Base-by-base conservation (phyloP, 2,329 filamentous ascomycete genomes). In the Monosporascus sp. region DNA sequence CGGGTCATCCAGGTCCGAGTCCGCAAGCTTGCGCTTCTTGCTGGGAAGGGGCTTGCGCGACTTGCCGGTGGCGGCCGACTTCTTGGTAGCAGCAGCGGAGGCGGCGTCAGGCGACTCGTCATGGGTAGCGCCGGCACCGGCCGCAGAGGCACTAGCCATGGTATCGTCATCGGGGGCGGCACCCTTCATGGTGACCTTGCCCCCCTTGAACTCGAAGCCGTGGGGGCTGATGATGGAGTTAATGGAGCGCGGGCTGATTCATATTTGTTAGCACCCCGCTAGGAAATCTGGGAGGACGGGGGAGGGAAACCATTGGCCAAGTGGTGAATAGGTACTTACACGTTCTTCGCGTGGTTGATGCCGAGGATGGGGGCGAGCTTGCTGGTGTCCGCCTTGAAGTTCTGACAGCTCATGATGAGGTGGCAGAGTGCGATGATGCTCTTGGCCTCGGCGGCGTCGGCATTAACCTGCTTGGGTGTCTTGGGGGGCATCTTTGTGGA, bases 151-250 rank as follows among this genome's bases (percentile, higher is more conserved):
- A 14, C 31, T 14, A 5, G 31, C 31, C 9, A 14, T 9, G 1
- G 11, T 5, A 35, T 35, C 31, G 11, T 14, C 20, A 15, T 38
- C 47, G 31, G n/a, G n/a, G 18, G 28, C n/a, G 37, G 31, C 48
- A 18, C 11, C 49, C 26, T 51, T 51, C 44, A 41, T 38, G 52
- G 24, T 17, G 37, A 54, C 9, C 49, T 51, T 54, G 41, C 49
- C 49, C 18, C 9, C 26, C 49, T 54, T 54, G 49, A 51, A 49
- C 37, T 48, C 45, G 20, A 54, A 54, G 7, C 52, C 52, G 49
- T 48, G 41, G 2, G 49, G 52, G 38, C 17, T 37, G 38, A 54
- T 45, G 7, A 54, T 51, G 37, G 35, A 17, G 38, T 54, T 51
- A 37, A 54, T 49, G 18, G 50, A 44, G 37, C 52, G 52, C 17